These are phyloP conservation scores for Fusarium sp. DNA, from an alignment of 2,329 filamentous ascomycete genomes.

Conservation along the genomic window DNA sequence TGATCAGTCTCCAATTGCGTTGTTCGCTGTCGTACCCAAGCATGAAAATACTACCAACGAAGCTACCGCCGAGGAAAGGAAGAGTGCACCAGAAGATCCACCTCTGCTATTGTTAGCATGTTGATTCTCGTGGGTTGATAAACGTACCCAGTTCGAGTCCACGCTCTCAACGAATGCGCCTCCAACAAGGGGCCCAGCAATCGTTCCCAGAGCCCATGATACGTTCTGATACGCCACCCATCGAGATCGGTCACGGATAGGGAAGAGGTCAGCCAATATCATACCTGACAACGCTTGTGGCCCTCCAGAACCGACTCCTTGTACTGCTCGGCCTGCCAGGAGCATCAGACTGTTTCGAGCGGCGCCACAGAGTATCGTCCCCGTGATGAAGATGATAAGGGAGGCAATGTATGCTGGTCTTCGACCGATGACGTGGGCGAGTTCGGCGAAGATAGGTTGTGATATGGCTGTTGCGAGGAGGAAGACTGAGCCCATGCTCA, in stretches of 20 bases:
- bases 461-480: conserved; percentile 74
- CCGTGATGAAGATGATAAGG: conserved; percentile 52
- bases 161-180: conserved; percentile 36
- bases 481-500: conserved; percentile 70
- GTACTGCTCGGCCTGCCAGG: conserved; percentile 50
- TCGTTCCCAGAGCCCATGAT: conserved; percentile 69
- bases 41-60: conserved; percentile 42
- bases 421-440: conserved; percentile 53
- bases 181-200: conserved; percentile 45
- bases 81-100: conserved; percentile 55
- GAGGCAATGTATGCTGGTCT: conserved; percentile 43
- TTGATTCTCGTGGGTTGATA: neutral
- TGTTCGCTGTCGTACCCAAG: conserved; percentile 41
- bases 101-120: conserved; percentile 32
- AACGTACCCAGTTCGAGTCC: conserved; percentile 39
- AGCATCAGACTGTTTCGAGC: conserved; percentile 47
- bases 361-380: conserved; percentile 54
- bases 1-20: conserved; percentile 14
- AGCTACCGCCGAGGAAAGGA: conserved; percentile 45
- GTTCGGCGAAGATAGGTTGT: conserved; percentile 60
- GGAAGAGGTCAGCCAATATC: conserved; percentile 55
- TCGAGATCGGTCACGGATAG: conserved; percentile 56
- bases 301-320: conserved; percentile 54
- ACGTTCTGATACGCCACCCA: conserved; percentile 54
- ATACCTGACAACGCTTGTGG: conserved; percentile 50